Base-by-base conservation (phyloP, 2,329 filamentous ascomycete genomes). In the Cyphellophora attinorum region DNA sequence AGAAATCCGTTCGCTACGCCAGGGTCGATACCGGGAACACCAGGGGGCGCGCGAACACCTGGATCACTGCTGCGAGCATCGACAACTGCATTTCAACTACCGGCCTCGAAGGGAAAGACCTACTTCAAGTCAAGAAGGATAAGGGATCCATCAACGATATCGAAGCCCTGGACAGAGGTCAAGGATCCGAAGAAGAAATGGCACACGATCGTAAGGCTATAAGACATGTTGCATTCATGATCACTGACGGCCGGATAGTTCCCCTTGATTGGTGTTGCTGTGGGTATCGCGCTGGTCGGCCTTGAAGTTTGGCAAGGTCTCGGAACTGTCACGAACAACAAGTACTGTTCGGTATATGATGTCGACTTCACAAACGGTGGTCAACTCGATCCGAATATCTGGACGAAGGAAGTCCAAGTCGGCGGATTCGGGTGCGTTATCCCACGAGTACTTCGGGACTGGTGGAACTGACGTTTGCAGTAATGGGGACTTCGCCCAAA, bases 121-220 rank as follows among this genome's bases (percentile, higher is more conserved):
- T 42, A 36, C 25, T 89, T 88, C 53, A 79, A 79, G 57, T 86
- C 81, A 12, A 68, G 81, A 39, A 66, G 81, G 41, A 72, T 89
- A 19, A 72, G 68, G 52, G 84, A 84, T 54, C 81, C 19, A 19
- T 31, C 74, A 27, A 74, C 82, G 31, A 58, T 84, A 3, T 78
- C 85, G 54, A 80, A 83, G 60, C 81, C 84, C 10, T 91, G 85
- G 85, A 59, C 80, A 21, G 59, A 72, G n/a, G 79, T 77, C 53
- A 76, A 67, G 38, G 79, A 88, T 46, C 78, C 80, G 10, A 81
- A 77, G 55, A 81, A 89, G 67, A 91, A 85, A 63, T 91, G 84
- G 84, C 76, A 85, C 5, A 86, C 79, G 3, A 85, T 89, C 43
- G 21, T 25, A n/a, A 25, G 21, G 8, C 8, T 25, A 25, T 8